These are phyloP conservation scores for Eimeria maxima DNA, from an alignment of 169 alveolate genomes.

Conservation along the genomic window DNA sequence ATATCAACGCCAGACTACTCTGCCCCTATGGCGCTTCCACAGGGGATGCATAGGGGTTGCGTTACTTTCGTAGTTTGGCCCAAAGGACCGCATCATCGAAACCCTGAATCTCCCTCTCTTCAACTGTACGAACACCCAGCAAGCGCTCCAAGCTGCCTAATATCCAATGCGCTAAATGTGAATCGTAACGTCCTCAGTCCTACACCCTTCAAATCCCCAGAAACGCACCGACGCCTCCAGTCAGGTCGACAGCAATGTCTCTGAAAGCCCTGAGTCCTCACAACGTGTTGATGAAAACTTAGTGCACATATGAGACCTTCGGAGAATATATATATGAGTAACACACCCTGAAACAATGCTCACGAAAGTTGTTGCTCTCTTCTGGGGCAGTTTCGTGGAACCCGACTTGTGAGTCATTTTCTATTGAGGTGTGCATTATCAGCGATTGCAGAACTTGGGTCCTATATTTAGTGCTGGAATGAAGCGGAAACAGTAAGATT, in stretches of 20 bases:
- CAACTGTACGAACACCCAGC: constrained; percentile 4
- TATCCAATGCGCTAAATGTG: not conserved
- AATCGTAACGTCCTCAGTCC: not conserved
- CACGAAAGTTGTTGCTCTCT: not conserved
- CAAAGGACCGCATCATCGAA: constrained; percentile 41
- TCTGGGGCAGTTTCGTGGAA: not conserved
- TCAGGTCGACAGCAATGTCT: constrained; percentile 75
- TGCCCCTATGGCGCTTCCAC: too few relatives aligned
- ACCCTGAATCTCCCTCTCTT: constrained; percentile 34
- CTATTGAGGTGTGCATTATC: not conserved
- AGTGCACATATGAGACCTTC: not conserved
- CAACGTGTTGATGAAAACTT: not conserved
- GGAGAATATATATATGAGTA: not conserved
- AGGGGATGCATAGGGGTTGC: not conserved
- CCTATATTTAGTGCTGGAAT: not conserved
- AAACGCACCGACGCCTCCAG: constrained; percentile 76
- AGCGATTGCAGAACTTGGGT: not conserved
- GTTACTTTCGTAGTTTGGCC: constrained; percentile 59
- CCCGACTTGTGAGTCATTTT: not conserved
- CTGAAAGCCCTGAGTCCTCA: constrained; percentile 38
- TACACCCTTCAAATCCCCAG: not conserved
- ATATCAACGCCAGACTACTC: too few relatives aligned
- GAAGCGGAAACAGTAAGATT: not conserved
- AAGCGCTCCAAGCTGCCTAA: not conserved
- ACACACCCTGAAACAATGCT: not conserved